Evolutionary conservation across 176 grass and related monocot species (phyloP), one percentile per base, ranked within the genome.

Genomic region (Stipa capillata): DNA sequence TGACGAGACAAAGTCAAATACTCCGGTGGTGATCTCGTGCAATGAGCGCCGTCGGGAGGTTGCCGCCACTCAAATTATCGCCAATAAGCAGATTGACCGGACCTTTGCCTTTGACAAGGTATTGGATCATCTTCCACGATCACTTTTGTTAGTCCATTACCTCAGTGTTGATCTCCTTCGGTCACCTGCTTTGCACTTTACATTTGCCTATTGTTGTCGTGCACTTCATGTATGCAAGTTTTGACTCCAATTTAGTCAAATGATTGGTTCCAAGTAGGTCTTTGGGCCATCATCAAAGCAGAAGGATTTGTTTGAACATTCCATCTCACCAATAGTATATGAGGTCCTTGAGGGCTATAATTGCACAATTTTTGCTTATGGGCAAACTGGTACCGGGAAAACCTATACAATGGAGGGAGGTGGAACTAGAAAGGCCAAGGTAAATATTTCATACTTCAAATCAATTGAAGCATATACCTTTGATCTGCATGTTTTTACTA

Each of bases 341-440:
- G 97, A 99, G 72, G 97, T 99, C 63, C 92, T 99, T 73, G 97
- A 99, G 54, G 97, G 97, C 57, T 99, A 99, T 54, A 99, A 99
- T 61, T 99, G 97, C 72, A 99, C 97, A 55, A 99, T 99, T 86
- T 99, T 99, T n/a, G 97, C 97, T 15, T 99, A 99, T 82, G 97
- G 97, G 0, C 97, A 99, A 74, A 99, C 97, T 15, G 97, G 97
- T 70, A 99, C 97, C 0, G 97, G 97, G 15, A 99, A 99, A 84
- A 99, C 97, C 28, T 99, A 99, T 48, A 99, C 97, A 37, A 99
- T 99, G 97, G 97, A 99, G 84, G 97, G 97, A 67, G 97, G 94
- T 74, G 93, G 95, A 35, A 95, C 92, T 55, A 92, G 90, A 77
- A 99, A 99, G 85, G 72, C 85, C 70, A 99, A 86, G 86, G 97